Evolutionary conservation across 176 grass and related monocot species (phyloP).

Genomic region (Cymbopogon citratus): DNA sequence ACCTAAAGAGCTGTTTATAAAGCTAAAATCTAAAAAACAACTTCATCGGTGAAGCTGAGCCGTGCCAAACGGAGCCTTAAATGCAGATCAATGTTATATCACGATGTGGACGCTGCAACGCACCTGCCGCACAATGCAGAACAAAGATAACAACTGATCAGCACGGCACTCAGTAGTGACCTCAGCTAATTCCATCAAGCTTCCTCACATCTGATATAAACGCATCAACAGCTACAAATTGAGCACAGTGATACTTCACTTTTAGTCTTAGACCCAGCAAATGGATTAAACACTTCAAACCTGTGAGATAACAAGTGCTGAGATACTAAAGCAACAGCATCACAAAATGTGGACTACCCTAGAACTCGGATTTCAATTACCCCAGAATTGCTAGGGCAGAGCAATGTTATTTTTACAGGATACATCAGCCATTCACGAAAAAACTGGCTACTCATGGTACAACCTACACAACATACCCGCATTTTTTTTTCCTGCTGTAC

Average conservation of each 20-base stretch:
- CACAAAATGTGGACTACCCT: neutral
- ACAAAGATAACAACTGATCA: neutral
- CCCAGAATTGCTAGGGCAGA: conserved; percentile 29
- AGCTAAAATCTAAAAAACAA: too few species aligned
- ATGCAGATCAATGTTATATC: neutral
- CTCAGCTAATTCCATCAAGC: neutral
- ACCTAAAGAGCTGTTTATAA: neutral
- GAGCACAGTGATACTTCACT: too few species aligned
- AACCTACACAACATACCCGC: conserved; percentile 34
- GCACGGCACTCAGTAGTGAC: neutral
- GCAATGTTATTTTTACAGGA: conserved; percentile 19
- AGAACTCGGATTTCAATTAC: conserved; percentile 25
- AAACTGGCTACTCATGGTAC: conserved; percentile 37
- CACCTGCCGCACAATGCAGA: neutral
- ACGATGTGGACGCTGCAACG: neutral
- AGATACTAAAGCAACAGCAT: neutral
- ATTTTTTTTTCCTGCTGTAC: conserved; percentile 30
- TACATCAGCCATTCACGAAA: conserved; percentile 36
- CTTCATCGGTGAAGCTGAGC: too few species aligned
- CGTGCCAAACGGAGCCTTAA: too few species aligned
- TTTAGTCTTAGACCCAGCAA: neutral
- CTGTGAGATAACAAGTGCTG: neutral
- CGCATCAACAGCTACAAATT: neutral
- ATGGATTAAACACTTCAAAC: neutral
- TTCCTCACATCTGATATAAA: neutral